These are phyloP conservation scores for Penicillium maclennaniae DNA, from an alignment of 495 filamentous ascomycete species.

Conservation along the genomic window DNA sequence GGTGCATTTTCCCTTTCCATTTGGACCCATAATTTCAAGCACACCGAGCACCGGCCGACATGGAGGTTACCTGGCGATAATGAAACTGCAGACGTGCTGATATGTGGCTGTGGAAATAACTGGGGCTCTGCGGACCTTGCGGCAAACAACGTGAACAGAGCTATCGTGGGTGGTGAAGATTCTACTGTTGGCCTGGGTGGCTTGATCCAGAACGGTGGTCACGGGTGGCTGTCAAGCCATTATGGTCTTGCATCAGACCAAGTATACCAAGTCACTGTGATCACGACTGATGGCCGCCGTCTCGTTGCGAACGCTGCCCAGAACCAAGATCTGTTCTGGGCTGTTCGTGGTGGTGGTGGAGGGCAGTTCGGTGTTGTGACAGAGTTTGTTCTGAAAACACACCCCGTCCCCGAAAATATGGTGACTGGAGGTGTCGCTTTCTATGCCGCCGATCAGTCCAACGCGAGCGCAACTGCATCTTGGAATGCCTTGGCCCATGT, in stretches of 20 bases:
- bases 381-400: slow-evolving; percentile 33
- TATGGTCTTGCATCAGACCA: slow-evolving; percentile 35
- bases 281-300: slow-evolving; percentile 46
- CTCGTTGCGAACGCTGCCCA: slow-evolving; percentile 41
- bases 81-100: slow-evolving; percentile 17
- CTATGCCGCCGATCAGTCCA: slow-evolving; percentile 28
- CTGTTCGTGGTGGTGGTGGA: slow-evolving; percentile 28
- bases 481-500: slow-evolving; percentile 41
- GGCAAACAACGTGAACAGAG: slow-evolving; percentile 11
- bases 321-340: slow-evolving; percentile 56
- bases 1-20: slow-evolving; percentile 47
- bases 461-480: slow-evolving; percentile 26
- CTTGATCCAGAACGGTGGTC: slow-evolving; percentile 55
- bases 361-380: slow-evolving; percentile 38
- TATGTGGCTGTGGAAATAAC: slow-evolving; percentile 25
- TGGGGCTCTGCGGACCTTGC: slow-evolving; percentile 14
- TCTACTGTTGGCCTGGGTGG: slow-evolving; percentile 42
- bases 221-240: slow-evolving; percentile 21
- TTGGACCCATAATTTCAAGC: slow-evolving; percentile 46
- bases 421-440: slow-evolving; percentile 22
- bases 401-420: slow-evolving; percentile 33
- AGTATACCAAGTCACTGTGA: slow-evolving; percentile 48
- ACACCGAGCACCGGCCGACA: slow-evolving; percentile 29
- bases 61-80: slow-evolving; percentile 22
- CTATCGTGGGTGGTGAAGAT: slow-evolving; percentile 25